These are phyloP conservation scores for Fusarium sp. DNA, from an alignment of 2,329 filamentous ascomycete species.

Conservation along the genomic window DNA sequence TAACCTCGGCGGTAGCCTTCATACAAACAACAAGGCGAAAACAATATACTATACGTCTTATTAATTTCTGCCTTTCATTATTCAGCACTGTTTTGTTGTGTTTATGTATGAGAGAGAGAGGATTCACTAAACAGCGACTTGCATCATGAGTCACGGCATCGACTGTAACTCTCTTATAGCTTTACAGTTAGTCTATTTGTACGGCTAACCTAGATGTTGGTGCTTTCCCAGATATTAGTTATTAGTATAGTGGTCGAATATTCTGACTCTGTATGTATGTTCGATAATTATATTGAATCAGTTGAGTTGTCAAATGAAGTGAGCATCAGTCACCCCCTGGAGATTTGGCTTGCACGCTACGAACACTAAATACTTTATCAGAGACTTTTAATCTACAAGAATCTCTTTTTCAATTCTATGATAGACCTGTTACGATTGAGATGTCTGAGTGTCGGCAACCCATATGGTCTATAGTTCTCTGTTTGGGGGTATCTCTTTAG, in stretches of 20 bases:
- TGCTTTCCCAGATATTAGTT: not conserved
- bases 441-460: not conserved
- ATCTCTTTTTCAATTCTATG: no score
- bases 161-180: not conserved
- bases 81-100: not conserved
- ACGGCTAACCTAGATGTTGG: not conserved
- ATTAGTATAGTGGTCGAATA: not conserved
- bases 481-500: not conserved
- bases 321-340: not conserved
- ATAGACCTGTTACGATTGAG: no score
- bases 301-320: not conserved
- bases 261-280: not conserved
- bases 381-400: no score
- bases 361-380: no score
- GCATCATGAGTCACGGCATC: not conserved
- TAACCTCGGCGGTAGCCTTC: no score
- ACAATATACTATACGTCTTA: no score
- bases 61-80: not conserved
- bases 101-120: not conserved
- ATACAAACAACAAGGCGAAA: no score
- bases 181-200: not conserved
- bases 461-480: not conserved
- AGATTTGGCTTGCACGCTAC: no score
- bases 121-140: not conserved
- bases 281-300: not conserved